Percentiles rank a stretch among this genome's conserved stretches.
phyloP scores from a whole-genome alignment of 331 rosid species.

The Malus hybrid region DNA sequence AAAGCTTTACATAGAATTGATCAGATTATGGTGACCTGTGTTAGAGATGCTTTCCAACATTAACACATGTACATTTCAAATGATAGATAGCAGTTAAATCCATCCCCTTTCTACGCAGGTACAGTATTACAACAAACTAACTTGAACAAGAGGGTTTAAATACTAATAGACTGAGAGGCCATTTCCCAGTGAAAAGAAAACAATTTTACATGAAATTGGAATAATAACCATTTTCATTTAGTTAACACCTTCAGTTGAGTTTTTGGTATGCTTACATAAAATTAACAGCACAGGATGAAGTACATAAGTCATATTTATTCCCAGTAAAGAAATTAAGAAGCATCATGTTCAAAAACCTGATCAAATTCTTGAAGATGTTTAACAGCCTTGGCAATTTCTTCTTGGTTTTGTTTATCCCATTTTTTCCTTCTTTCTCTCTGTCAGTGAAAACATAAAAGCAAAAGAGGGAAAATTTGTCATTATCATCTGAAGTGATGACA shows the following conservation, averaged over 20 bases:
- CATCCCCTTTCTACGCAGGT: background rate
- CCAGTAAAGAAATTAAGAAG: constrained; percentile 12
- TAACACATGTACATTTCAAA: background rate
- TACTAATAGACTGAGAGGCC: too few relatives aligned
- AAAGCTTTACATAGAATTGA: background rate
- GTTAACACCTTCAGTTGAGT: background rate
- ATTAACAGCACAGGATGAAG: background rate
- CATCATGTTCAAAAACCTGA: constrained; percentile 46
- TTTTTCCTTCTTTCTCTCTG: constrained; percentile 77
- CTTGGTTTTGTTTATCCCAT: constrained; percentile 84
- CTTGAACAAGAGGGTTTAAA: background rate
- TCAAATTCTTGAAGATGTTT: constrained; percentile 72
- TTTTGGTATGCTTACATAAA: background rate
- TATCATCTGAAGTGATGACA: background rate
- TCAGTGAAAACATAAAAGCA: background rate
- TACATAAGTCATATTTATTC: background rate
- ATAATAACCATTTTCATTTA: background rate
- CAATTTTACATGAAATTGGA: background rate
- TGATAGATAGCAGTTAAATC: background rate
- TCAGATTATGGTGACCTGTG: background rate
- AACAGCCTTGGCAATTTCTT: constrained; percentile 71
- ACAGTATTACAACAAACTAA: background rate
- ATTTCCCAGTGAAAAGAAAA: too few relatives aligned
- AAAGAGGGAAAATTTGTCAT: background rate
- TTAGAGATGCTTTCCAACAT: background rate